Evolutionary conservation across 2,329 filamentous ascomycete genomes (phyloP).

Genomic region (Penicillium sp.): DNA sequence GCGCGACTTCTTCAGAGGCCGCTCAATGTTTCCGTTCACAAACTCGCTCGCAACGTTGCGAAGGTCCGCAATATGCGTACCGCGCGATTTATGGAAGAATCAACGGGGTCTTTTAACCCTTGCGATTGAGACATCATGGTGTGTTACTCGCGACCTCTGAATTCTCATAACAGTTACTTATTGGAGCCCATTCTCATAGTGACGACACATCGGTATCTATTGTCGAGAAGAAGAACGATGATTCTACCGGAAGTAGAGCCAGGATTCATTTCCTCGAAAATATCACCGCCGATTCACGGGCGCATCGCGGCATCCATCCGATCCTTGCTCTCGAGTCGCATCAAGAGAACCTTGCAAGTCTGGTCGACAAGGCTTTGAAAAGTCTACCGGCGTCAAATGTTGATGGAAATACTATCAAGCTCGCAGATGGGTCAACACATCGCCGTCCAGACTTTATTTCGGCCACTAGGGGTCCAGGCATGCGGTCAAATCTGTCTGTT

Average conservation of each 20-base stretch:
- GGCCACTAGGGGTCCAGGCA: conserved; percentile 86
- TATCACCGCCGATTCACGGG: conserved; percentile 73
- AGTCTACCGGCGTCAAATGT: conserved; percentile 48
- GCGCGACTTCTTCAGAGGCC: neutral
- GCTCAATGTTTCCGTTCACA: conserved; percentile 27
- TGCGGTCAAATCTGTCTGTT: conserved; percentile 72
- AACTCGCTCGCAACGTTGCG: conserved; percentile 18
- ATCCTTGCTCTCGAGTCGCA: conserved; percentile 73
- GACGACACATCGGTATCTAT: conserved; percentile 92
- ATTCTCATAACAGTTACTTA: conserved; percentile 1
- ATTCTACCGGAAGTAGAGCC: conserved; percentile 37
- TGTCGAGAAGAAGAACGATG: conserved; percentile 55
- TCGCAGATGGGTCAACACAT: conserved; percentile 30
- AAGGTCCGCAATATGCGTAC: conserved; percentile 12
- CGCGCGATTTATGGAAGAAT: conserved; percentile 2
- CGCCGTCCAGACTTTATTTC: conserved; percentile 76
- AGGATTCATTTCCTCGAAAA: conserved; percentile 75
- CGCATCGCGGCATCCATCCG: conserved; percentile 77
- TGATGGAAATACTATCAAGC: conserved; percentile 12
- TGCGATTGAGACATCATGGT: conserved; percentile 50
- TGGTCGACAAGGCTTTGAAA: conserved; percentile 64
- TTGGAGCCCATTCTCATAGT: conserved; percentile 40
- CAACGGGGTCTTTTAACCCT: conserved; percentile 42
- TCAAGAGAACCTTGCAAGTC: conserved; percentile 63
- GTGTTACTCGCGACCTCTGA: conserved; percentile 4